Base-by-base conservation (phyloP, 352 stramenopile genomes). In the Saprolegnia diclina region DNA sequence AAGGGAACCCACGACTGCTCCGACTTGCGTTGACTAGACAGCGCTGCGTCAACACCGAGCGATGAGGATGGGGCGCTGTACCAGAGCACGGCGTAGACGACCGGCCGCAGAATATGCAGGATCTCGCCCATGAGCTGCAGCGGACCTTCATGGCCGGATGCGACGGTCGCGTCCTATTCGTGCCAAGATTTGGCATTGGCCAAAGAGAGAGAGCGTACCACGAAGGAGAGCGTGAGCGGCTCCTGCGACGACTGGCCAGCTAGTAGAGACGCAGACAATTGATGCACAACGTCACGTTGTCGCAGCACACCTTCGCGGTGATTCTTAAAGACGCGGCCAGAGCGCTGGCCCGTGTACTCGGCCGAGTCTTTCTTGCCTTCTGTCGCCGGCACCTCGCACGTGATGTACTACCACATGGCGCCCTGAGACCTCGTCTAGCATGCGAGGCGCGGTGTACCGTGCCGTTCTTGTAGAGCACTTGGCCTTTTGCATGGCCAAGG, bases 31-130 rank as follows among this genome's bases (percentile, higher is more conserved):
- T 69, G 63, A 52, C 63, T 69, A 67, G 16, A 21, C 32, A 45
- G 18, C 10, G 45, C 24, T 42, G 50, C 14, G 5, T 40, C 21
- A 32, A 13, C 35, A 18, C 22, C 5, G 10, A 22, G n/a, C 11
- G 35, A 56, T 2, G 45, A 52, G 21, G 40, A 45, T 38, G 18
- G 29, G 10, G 37, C 22, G 46, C 26, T 21, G 13, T 59, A 69
- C 63, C 63, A 69, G 0, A 94, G 70, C 40, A 92, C 32, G 7
- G 83, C 83, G 72, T 90, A 94, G 37, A 88, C 73, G 1, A 90
- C 71, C 10, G 86, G 86, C 11, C 86, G 82, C 38, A 92, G 69
- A 50, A 92, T 89, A 57, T 94, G 86, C 32, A 90, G 83, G 48
- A 92, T 35, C 66, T 94, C 86, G 45, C 84, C 84, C 16, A 67